Evolutionary conservation across 768 basidiomycete species (phyloP).

Genomic region (Amanita rubescens): DNA sequence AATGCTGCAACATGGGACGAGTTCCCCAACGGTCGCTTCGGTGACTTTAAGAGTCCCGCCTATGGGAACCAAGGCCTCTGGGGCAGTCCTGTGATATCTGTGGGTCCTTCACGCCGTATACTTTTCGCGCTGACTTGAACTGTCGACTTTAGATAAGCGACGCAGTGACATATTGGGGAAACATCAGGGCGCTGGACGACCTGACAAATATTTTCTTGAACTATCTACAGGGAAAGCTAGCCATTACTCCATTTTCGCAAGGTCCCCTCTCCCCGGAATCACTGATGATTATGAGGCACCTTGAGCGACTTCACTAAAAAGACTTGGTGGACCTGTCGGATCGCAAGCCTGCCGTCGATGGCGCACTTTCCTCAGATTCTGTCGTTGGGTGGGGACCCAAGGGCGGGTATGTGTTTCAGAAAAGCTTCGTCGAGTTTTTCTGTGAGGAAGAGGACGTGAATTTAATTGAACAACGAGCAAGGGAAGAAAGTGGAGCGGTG

Average conservation of each 20-base stretch:
- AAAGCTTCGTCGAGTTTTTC: slow-evolving; percentile 97
- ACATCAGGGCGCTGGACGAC: slow-evolving; percentile 56
- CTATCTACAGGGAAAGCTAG: slow-evolving; percentile 66
- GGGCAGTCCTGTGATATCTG: slow-evolving; percentile 61
- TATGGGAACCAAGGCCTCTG: slow-evolving; percentile 78
- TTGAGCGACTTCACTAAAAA: slow-evolving; percentile 68
- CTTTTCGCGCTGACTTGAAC: background rate
- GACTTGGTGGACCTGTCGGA: slow-evolving; percentile 94
- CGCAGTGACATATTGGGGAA: slow-evolving; percentile 68
- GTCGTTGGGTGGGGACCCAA: slow-evolving; percentile 91
- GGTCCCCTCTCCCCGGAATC: slow-evolving; percentile 81
- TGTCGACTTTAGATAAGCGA: slow-evolving; percentile 43
- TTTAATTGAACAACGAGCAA: slow-evolving; percentile 33
- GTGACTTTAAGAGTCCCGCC: slow-evolving; percentile 95
- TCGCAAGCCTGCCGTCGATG: slow-evolving; percentile 94
- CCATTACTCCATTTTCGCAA: slow-evolving; percentile 85
- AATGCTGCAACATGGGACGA: slow-evolving; percentile 85
- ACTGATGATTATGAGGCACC: slow-evolving; percentile 63
- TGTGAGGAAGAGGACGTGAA: slow-evolving; percentile 54
- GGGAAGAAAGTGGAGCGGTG: slow-evolving; percentile 54
- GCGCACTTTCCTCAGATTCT: slow-evolving; percentile 61
- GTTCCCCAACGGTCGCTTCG: slow-evolving; percentile 97
- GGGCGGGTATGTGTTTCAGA: slow-evolving; percentile 94
- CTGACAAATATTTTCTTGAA: slow-evolving; percentile 74
- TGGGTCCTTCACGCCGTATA: slow-evolving; percentile 16